Percentiles rank a stretch among this genome's conserved stretches.
Evolutionary conservation across 2,329 filamentous ascomycete genomes (phyloP).

Genomic region (Aspergillaceae sp.): DNA sequence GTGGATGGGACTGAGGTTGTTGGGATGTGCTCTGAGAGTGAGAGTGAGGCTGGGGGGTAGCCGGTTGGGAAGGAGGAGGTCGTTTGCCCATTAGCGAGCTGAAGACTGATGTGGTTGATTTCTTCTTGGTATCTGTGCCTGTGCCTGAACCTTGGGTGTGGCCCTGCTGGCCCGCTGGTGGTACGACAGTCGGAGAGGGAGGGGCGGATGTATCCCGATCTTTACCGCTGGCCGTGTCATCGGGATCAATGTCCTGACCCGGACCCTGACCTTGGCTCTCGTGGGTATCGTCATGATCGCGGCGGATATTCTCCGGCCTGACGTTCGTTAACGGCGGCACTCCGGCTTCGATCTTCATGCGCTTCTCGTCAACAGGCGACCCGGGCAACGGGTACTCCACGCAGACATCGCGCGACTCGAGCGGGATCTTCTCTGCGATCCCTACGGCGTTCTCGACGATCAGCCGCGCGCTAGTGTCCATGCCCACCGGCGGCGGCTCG

Average conservation of each 20-base stretch:
- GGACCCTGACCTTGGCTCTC: slow-evolving; percentile 6
- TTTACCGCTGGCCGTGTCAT: neutral
- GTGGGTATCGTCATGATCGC: neutral
- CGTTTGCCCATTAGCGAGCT: slow-evolving; percentile 29
- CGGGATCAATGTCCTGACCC: slow-evolving; percentile 9
- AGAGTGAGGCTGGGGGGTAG: neutral
- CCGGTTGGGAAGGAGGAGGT: neutral
- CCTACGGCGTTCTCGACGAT: slow-evolving; percentile 86
- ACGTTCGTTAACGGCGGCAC: slow-evolving; percentile 49
- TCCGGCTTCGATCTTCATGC: slow-evolving; percentile 75
- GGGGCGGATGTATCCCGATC: no score
- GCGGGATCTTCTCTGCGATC: slow-evolving; percentile 74
- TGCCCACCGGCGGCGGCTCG: slow-evolving; percentile 66
- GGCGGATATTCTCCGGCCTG: neutral
- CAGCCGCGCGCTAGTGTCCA: slow-evolving; percentile 84
- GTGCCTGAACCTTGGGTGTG: no score
- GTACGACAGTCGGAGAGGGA: no score
- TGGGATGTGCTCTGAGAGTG: no score
- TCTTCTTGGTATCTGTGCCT: slow-evolving; percentile 16
- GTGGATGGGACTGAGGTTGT: no score
- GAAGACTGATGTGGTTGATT: slow-evolving; percentile 37
- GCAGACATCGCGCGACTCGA: slow-evolving; percentile 84
- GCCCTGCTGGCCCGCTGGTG: no score
- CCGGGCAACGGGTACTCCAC: slow-evolving; percentile 80
- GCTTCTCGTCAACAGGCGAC: slow-evolving; percentile 56